phyloP scores from a whole-genome alignment of 2,329 filamentous ascomycete species.

The Aureobasidium sp. region DNA sequence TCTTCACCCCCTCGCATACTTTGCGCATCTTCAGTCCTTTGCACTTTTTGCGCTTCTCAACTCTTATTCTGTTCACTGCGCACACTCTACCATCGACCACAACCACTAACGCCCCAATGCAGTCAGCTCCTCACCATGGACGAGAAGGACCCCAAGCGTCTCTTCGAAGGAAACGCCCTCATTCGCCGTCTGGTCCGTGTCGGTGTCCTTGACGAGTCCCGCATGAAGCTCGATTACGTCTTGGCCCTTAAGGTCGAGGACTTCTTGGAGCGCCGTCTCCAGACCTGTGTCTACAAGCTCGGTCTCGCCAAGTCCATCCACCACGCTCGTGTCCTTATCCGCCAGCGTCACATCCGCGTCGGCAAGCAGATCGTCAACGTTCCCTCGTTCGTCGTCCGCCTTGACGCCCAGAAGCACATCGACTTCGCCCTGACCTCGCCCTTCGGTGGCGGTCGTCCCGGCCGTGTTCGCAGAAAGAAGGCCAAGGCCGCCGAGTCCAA shows the following conservation, averaged over 20 bases:
- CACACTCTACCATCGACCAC: slow-evolving; percentile 15
- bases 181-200: slow-evolving; percentile 99
- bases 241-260: slow-evolving; percentile 98
- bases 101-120: slow-evolving; percentile 19
- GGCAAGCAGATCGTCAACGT: slow-evolving; percentile 99
- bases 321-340: slow-evolving; percentile 99
- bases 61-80: not conserved
- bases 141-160: slow-evolving; percentile 99
- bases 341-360: slow-evolving; percentile 98
- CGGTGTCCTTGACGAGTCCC: slow-evolving; percentile 98
- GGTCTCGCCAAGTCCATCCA: slow-evolving; percentile 99
- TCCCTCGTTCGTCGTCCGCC: slow-evolving; percentile 97
- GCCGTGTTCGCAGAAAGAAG: slow-evolving; percentile 99
- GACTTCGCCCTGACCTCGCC: slow-evolving; percentile 97
- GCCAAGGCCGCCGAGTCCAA: slow-evolving; percentile 87
- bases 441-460: slow-evolving; percentile 93
- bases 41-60: not conserved
- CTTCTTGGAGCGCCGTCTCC: slow-evolving; percentile 99
- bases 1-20: not conserved
- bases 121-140: slow-evolving; percentile 99
- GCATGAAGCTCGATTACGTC: slow-evolving; percentile 99
- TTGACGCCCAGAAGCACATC: slow-evolving; percentile 99
- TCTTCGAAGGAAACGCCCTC: slow-evolving; percentile 99
- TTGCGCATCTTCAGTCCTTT: not conserved
- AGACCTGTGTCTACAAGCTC: slow-evolving; percentile 99